Percentiles rank a stretch among this genome's conserved stretches.
Conservation (phyloP, 2,329 filamentous ascomycete species). For the Verticillium isaacii region DNA sequence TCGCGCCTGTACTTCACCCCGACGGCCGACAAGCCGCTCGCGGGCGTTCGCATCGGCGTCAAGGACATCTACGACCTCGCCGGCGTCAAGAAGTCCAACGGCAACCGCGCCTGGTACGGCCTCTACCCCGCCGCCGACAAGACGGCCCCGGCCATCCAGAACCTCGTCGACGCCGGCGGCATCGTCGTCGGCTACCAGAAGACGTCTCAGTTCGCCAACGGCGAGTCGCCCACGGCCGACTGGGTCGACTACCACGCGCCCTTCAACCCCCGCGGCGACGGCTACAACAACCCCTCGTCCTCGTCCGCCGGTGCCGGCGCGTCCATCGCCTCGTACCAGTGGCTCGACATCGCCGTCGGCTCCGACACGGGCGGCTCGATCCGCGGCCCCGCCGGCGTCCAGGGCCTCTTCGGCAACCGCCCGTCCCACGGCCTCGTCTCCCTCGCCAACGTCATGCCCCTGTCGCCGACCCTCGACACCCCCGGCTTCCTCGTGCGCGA, state of each 20-base stretch:
- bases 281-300: constrained; percentile 39
- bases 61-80: constrained; percentile 59
- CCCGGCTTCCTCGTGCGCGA: constrained; percentile 36
- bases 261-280: constrained; percentile 41
- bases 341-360: constrained; percentile 39
- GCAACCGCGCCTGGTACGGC: constrained; percentile 52
- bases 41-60: constrained; percentile 55
- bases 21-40: constrained; percentile 49
- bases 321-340: constrained; percentile 34
- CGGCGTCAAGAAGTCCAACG: constrained; percentile 48
- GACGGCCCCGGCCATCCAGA: constrained; percentile 48
- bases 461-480: constrained; percentile 37
- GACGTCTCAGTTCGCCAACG: constrained; percentile 38
- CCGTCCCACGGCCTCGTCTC: constrained; percentile 34
- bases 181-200: constrained; percentile 42
- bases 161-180: constrained; percentile 53
- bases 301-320: constrained; percentile 27
- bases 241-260: constrained; percentile 30
- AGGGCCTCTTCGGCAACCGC: constrained; percentile 40
- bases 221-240: constrained; percentile 39
- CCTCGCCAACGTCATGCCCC: constrained; percentile 35
- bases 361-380: constrained; percentile 42
- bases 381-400: constrained; percentile 35
- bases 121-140: constrained; percentile 41
- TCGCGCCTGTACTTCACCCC: constrained; percentile 55